A percentile compares a stretch with the other conserved stretches of the same genome.
phyloP scores from a whole-genome alignment of 345 rosid species.

The Bruguiera gymnorhiza region DNA sequence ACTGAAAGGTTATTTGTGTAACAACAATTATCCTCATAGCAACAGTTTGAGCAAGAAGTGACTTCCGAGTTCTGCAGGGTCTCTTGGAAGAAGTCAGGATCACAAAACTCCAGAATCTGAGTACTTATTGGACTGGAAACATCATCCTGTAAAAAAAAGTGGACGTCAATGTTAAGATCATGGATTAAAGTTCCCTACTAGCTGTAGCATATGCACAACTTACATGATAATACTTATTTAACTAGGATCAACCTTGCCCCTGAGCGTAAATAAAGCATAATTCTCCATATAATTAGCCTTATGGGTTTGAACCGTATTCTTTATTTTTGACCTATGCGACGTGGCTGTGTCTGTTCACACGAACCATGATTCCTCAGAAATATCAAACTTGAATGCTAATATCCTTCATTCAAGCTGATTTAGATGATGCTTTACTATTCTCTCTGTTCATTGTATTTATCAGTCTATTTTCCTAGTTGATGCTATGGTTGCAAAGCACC shows the following conservation, averaged over 20 bases:
- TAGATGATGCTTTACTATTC: background rate
- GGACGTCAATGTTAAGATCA: background rate
- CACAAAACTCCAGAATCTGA: slow-evolving; percentile 60
- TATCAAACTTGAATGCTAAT: slow-evolving; percentile 3
- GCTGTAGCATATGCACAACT: background rate
- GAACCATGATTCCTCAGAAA: background rate
- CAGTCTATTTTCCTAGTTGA: background rate
- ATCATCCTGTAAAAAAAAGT: slow-evolving; percentile 58
- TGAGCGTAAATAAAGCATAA: slow-evolving; percentile 8
- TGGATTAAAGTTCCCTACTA: background rate
- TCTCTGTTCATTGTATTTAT: background rate
- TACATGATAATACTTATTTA: background rate
- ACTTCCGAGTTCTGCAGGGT: slow-evolving; percentile 64
- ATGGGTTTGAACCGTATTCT: slow-evolving; percentile 29
- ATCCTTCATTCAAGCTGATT: slow-evolving; percentile 13
- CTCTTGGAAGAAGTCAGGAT: slow-evolving; percentile 59
- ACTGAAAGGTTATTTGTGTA: slow-evolving; percentile 31
- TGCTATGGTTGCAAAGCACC: slow-evolving; percentile 20
- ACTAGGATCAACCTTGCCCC: slow-evolving; percentile 4
- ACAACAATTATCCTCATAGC: slow-evolving; percentile 52
- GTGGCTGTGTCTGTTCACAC: background rate
- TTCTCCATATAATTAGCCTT: slow-evolving; percentile 19
- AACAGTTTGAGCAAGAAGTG: slow-evolving; percentile 52
- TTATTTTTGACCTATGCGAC: slow-evolving; percentile 1
- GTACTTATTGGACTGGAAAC: slow-evolving; percentile 66